Evolutionary conservation across 768 basidiomycete species (phyloP).

Genomic region (Asterophora lycoperdoides): DNA sequence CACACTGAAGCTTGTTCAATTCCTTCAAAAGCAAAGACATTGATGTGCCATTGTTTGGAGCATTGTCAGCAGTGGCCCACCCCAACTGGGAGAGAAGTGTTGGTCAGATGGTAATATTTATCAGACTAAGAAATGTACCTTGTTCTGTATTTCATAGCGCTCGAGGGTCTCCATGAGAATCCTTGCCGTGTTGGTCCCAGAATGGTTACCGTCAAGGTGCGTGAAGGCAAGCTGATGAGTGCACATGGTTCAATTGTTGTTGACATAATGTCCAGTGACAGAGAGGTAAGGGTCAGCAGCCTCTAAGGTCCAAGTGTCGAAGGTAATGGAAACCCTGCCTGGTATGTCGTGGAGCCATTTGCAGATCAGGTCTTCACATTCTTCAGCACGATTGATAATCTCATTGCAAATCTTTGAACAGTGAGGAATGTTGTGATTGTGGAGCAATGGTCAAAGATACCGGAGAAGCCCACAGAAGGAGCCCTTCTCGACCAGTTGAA

Average conservation of each 20-base stretch:
- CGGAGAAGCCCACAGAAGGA: too few species aligned
- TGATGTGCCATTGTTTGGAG: conserved; percentile 14
- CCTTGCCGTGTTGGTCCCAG: background rate
- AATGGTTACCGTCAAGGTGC: conserved; percentile 5
- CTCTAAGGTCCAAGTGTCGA: conserved; percentile 4
- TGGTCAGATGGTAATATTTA: background rate
- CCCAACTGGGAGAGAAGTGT: background rate
- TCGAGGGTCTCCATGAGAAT: background rate
- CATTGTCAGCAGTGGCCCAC: conserved; percentile 17
- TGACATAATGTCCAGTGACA: conserved; percentile 8
- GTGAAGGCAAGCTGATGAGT: conserved; percentile 3
- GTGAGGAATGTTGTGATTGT: background rate
- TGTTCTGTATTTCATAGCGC: background rate
- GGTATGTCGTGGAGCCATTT: background rate
- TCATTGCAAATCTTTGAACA: background rate
- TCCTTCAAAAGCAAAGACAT: background rate
- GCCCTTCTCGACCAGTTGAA: too few species aligned
- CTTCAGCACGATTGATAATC: background rate
- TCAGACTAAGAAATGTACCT: background rate
- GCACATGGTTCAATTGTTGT: conserved; percentile 2
- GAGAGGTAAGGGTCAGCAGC: conserved; percentile 6
- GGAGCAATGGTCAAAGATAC: too few species aligned
- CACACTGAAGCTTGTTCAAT: too few species aligned
- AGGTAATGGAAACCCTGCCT: background rate
- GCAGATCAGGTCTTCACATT: background rate